Base-by-base conservation (phyloP, 345 rosid genomes). In the Excoecaria cochinchinensis region DNA sequence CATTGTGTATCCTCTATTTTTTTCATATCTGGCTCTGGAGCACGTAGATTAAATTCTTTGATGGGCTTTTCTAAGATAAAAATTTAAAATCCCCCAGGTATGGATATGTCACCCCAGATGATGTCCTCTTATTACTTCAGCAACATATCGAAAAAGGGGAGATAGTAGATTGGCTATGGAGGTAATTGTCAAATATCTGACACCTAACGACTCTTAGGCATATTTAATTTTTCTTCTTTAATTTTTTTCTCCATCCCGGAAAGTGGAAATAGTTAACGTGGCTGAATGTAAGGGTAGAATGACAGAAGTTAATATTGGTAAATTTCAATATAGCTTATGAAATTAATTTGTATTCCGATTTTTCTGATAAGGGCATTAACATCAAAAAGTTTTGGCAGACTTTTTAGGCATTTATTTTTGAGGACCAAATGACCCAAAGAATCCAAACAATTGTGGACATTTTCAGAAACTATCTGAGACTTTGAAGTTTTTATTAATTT, bases 101-200 rank as follows among this genome's bases (percentile, higher is more conserved):
- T 77, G 98, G 97, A 44, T 92, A 89, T 82, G 95, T 92, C 69
- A 77, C 89, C n/a, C 95, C 90, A 58, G 97, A 92, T 71, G 91
- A 91, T 78, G 88, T 94, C 57, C 88, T 87, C 57, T 25, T 68
- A 44, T 82, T 92, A 83, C 82, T 95, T 21, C 90, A 91, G 81
- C 88, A 86, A 79, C 98, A 94, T 80, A 82, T 91, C 70, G 86
- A 71, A 73, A 90, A 85, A 74, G 98, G 97, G 40, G 89, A 92
- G 86, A 91, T 90, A 51, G 84, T 91, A 39, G 92, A 92, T 80
- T 81, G 80, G 72, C 85, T 92, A 24, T 94, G 97, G 97, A 90
- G 97, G 98, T 94, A 87, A 72, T 62, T 52, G 55, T 60, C 38
- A 22, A 19, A 51, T 58, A 19, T 74, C 52, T 64, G 3, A 24